phyloP scores from a whole-genome alignment of 495 filamentous ascomycete genomes.

The Daldinia vernicosa region DNA sequence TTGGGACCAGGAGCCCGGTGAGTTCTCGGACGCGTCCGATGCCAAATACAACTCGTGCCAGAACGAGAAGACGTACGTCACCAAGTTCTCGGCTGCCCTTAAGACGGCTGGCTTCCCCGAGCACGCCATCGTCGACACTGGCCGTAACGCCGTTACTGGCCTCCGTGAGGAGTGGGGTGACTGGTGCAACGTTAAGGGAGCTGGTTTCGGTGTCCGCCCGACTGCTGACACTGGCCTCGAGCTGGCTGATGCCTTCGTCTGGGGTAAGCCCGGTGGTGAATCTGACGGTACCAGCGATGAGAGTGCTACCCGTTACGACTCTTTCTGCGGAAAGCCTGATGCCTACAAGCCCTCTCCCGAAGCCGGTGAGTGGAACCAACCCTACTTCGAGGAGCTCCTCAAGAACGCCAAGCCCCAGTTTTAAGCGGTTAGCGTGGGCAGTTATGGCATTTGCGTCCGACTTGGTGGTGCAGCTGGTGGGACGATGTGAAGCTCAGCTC shows the following conservation, averaged over 20 bases:
- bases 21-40: slow-evolving; percentile 68
- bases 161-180: slow-evolving; percentile 77
- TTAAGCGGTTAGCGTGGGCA: slow-evolving; percentile 24
- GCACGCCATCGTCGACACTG: slow-evolving; percentile 77
- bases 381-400: slow-evolving; percentile 75
- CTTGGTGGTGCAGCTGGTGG: slow-evolving; percentile 20
- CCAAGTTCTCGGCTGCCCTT: slow-evolving; percentile 70
- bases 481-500: slow-evolving; percentile 10
- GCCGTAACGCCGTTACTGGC: slow-evolving; percentile 73
- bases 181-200: slow-evolving; percentile 84
- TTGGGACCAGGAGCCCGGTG: slow-evolving; percentile 68
- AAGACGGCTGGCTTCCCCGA: slow-evolving; percentile 69
- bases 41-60: slow-evolving; percentile 64
- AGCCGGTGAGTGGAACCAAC: slow-evolving; percentile 82
- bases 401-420: slow-evolving; percentile 72
- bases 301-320: slow-evolving; percentile 72
- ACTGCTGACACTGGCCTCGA: slow-evolving; percentile 68
- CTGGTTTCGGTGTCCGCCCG: slow-evolving; percentile 77
- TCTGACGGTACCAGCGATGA: slow-evolving; percentile 77
- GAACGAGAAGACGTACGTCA: slow-evolving; percentile 79
- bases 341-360: slow-evolving; percentile 75
- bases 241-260: slow-evolving; percentile 80
- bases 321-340: slow-evolving; percentile 71
- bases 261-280: slow-evolving; percentile 87
- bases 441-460: slow-evolving; percentile 22